Base-by-base conservation (phyloP, 1,284 basidiomycete genomes). In the Tylopilus sp. region DNA sequence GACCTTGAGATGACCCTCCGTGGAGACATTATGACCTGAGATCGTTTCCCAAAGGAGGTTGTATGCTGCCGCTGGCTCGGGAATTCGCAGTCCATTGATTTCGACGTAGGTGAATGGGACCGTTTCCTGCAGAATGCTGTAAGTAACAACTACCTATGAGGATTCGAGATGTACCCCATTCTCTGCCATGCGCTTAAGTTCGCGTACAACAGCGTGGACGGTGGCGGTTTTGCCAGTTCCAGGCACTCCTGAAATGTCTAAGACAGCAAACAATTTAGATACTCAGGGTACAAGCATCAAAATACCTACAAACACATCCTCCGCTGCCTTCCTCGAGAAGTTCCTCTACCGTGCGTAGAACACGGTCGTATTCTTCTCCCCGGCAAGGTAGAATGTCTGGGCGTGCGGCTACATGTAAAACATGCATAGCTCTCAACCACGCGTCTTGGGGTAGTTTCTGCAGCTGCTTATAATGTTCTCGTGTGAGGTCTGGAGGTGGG, bases 141-240 rank as follows among this genome's bases (percentile, higher is more conserved):
- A 21, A 55, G 38, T 6, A 46, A 41, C 10, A 37, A 15, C 9
- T 36, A 4, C 41, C 15, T 28, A 14, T n/a, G 17, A 40, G 43
- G 20, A 34, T 35, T 20, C 9, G 14, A 26, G 8, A 72, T 80
- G 26, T 57, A 91, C 91, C 54, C 82, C 84, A 48, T 82, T 76
- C 63, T 87, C 78, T 0, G 92, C 92, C 81, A 93, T 89, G 33
- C 83, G 77, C 65, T 91, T 92, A 14, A 97, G 76, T 64, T 94
- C 90, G 38, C 89, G 80, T 35, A 97, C 81, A 14, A 95, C 88
- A 1, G 89, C 89, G 61, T 95, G 92, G 0, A 99, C 94, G 0
- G 96, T 99, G 0, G 96, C 96, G 3, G 96, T 99, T 73, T 99
- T 99, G 3, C 96, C 95, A 8, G 95, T 98, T 2, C 96, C 96